phyloP scores from a whole-genome alignment of 768 basidiomycete species.

The Cystobasidium tubakii region DNA sequence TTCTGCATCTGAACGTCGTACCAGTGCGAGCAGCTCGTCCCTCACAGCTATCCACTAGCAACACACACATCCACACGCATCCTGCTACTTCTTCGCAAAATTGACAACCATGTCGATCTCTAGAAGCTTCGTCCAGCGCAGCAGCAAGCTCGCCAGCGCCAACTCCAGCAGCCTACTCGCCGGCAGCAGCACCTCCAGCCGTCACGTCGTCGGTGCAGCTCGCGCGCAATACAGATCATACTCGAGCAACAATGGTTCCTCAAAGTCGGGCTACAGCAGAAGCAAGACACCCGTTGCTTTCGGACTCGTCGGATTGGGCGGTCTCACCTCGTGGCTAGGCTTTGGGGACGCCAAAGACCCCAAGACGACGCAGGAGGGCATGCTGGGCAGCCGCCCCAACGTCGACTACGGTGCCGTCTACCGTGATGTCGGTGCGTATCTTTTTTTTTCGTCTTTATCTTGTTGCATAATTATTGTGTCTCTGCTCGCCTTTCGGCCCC shows the following conservation, averaged over 20 bases:
- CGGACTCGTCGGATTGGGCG: conserved; percentile 30
- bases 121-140: conserved; percentile 15
- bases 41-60: background rate
- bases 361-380: conserved; percentile 32
- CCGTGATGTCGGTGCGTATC: conserved; percentile 70
- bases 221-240: conserved; percentile 7
- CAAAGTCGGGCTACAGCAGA: background rate
- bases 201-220: background rate
- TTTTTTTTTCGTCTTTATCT: conserved; percentile 55
- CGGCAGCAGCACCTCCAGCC: conserved; percentile 8
- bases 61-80: background rate
- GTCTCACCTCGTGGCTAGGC: conserved; percentile 15
- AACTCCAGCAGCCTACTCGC: background rate
- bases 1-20: background rate
- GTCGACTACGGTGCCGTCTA: conserved; percentile 57
- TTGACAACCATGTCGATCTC: conserved; percentile 18
- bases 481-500: background rate
- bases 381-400: conserved; percentile 2
- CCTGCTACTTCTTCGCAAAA: background rate
- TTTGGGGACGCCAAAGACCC: conserved; percentile 25
- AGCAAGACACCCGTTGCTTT: conserved; percentile 13
- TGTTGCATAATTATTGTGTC: background rate
- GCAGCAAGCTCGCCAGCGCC: conserved; percentile 5
- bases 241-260: conserved; percentile 12
- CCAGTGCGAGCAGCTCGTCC: background rate